phyloP scores from a whole-genome alignment of 352 stramenopile genomes.

The Phytophthora pluvialis region DNA sequence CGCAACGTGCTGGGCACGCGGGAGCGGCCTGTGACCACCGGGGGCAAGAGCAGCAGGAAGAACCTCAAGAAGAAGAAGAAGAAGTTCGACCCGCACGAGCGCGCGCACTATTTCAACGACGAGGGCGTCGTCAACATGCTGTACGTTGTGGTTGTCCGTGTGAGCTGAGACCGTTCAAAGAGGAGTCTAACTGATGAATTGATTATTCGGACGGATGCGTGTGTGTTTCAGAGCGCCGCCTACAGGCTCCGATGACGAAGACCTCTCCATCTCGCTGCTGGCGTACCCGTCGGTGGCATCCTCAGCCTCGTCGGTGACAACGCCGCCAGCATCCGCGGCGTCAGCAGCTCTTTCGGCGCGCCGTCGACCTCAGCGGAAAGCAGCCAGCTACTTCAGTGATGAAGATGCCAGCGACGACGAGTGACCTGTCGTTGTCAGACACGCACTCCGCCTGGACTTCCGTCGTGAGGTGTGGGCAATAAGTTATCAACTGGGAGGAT shows the following conservation, averaged over 20 bases:
- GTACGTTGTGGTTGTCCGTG: constrained; percentile 40
- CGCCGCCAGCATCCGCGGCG: constrained; percentile 8
- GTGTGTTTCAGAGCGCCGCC: constrained; percentile 50
- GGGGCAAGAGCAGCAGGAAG: constrained; percentile 58
- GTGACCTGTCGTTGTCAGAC: constrained; percentile 13
- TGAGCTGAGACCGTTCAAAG: neutral
- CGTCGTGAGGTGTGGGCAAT: constrained; percentile 21
- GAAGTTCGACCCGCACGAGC: constrained; percentile 63
- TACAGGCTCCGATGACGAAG: constrained; percentile 53
- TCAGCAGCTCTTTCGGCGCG: constrained; percentile 29
- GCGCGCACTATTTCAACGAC: constrained; percentile 74
- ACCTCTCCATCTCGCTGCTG: constrained; percentile 74
- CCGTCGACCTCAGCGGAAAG: constrained; percentile 43
- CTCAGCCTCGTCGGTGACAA: constrained; percentile 10
- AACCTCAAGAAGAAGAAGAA: constrained; percentile 74
- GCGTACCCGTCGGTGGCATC: constrained; percentile 51
- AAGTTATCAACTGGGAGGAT: constrained; percentile 38
- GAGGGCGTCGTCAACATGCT: constrained; percentile 66
- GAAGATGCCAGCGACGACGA: constrained; percentile 75
- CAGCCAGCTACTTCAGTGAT: constrained; percentile 77
- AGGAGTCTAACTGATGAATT: constrained; percentile 29
- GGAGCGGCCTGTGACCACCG: constrained; percentile 53
- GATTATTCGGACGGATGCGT: neutral
- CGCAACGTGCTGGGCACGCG: constrained; percentile 80
- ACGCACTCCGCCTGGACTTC: neutral